phyloP scores from a whole-genome alignment of 371 early-diverging fungal genomes.

The Actinomucor elegans region DNA sequence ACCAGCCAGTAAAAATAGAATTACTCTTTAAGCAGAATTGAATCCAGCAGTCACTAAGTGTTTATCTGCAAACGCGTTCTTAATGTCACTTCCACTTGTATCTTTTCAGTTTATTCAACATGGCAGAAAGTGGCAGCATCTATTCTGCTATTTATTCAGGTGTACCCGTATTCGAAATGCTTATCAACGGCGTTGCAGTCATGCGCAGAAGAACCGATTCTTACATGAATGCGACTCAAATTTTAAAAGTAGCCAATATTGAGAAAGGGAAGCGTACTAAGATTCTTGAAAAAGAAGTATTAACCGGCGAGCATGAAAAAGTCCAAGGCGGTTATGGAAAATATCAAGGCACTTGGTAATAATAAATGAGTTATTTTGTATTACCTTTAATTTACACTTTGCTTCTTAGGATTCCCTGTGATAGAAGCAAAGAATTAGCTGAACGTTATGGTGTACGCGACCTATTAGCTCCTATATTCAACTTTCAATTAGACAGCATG shows the following conservation, averaged over 20 bases:
- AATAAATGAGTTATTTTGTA: not conserved
- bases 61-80: too few species aligned
- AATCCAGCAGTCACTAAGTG: too few species aligned
- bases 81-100: not conserved
- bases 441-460: conserved; percentile 68
- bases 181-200: conserved; percentile 79
- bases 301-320: conserved; percentile 87
- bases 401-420: conserved; percentile 76
- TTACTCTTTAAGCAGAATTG: too few species aligned
- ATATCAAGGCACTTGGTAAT: conserved; percentile 92
- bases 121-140: conserved; percentile 33
- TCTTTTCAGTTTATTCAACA: not conserved
- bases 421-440: conserved; percentile 73
- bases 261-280: conserved; percentile 92
- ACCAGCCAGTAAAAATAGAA: too few species aligned
- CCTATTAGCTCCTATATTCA: conserved; percentile 60
- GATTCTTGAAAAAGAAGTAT: conserved; percentile 88
- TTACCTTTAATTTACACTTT: not conserved
- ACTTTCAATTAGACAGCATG: conserved; percentile 49
- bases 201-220: conserved; percentile 91
- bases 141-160: conserved; percentile 83
- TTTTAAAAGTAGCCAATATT: conserved; percentile 94
- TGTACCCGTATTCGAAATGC: conserved; percentile 84
- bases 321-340: conserved; percentile 98
- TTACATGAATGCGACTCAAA: conserved; percentile 95